Evolutionary conservation across 768 basidiomycete species (phyloP).

Genomic region (Amyloporia xantha): DNA sequence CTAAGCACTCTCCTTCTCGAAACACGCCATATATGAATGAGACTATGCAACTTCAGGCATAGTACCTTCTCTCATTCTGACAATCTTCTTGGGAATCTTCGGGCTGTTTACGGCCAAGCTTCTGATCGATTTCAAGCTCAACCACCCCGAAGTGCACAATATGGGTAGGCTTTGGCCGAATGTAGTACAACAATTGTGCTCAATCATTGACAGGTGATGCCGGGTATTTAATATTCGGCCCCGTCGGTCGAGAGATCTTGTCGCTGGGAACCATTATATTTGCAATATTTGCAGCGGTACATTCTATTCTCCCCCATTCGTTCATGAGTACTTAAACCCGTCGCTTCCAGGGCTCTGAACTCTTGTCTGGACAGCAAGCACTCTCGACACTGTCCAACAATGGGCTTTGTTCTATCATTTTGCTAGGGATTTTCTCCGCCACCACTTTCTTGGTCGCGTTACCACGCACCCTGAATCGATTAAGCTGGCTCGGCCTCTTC

Average conservation of each 20-base stretch:
- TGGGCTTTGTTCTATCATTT: slow-evolving; percentile 39
- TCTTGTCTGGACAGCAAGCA: slow-evolving; percentile 48
- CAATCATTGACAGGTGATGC: slow-evolving; percentile 36
- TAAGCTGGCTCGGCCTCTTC: slow-evolving; percentile 41
- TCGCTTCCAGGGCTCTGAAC: slow-evolving; percentile 37
- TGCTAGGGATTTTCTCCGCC: slow-evolving; percentile 40
- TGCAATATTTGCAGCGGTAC: slow-evolving; percentile 34
- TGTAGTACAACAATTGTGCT: not conserved
- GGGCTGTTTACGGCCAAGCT: slow-evolving; percentile 46
- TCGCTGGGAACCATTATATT: slow-evolving; percentile 43
- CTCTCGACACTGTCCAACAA: slow-evolving; percentile 41
- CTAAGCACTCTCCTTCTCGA: not conserved
- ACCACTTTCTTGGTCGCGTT: slow-evolving; percentile 37
- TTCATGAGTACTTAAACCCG: too few species aligned
- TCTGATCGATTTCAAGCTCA: slow-evolving; percentile 50
- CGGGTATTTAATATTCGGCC: slow-evolving; percentile 42
- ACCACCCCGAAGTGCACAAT: slow-evolving; percentile 47
- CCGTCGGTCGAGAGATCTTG: slow-evolving; percentile 39
- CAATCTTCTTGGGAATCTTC: slow-evolving; percentile 46
- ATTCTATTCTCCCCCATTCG: not conserved
- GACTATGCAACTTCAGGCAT: slow-evolving; percentile 29
- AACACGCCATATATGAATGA: not conserved
- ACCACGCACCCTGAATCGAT: slow-evolving; percentile 40
- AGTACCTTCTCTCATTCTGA: slow-evolving; percentile 44
- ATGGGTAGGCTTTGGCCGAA: slow-evolving; percentile 32